Percentiles rank a stretch among this genome's conserved stretches.
Conservation (phyloP, 768 basidiomycete species). For the Pulveroboletus sp. region DNA sequence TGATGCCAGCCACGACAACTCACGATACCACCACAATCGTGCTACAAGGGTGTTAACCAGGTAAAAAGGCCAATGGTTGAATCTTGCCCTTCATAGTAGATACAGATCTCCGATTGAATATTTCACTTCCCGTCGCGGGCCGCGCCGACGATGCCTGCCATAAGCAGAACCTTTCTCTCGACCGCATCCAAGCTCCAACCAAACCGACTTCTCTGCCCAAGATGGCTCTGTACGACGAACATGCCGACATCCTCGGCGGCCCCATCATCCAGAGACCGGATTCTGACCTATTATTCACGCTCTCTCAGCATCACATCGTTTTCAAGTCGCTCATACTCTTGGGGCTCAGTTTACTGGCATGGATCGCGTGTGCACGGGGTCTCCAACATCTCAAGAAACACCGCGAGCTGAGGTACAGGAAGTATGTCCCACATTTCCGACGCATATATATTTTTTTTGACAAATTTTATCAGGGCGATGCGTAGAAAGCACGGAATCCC, state of each 20-base stretch:
- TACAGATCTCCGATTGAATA: conserved; percentile 20
- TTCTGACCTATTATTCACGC: conserved; percentile 24
- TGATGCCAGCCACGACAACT: neutral
- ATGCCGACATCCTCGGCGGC: conserved; percentile 68
- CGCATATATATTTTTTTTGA: conserved; percentile 8
- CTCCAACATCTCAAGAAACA: conserved; percentile 49
- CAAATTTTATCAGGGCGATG: conserved; percentile 45
- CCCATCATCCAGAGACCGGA: conserved; percentile 38
- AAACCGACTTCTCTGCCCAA: conserved; percentile 18
- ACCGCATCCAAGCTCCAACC: conserved; percentile 21
- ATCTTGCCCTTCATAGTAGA: neutral
- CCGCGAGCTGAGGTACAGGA: conserved; percentile 59
- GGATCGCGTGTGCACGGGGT: conserved; percentile 31
- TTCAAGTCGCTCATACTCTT: conserved; percentile 37
- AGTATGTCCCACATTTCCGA: conserved; percentile 41
- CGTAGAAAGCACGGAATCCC: conserved; percentile 80
- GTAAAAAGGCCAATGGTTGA: neutral
- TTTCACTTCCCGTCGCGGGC: conserved; percentile 20
- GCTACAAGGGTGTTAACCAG: neutral
- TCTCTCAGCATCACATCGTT: conserved; percentile 34
- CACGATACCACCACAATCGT: neutral
- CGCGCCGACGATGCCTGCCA: conserved; percentile 13
- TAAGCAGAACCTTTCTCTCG: conserved; percentile 13
- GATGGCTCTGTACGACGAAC: conserved; percentile 56
- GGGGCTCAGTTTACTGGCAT: conserved; percentile 32